A percentile compares a stretch with the other conserved stretches of the same genome.
Evolutionary conservation across 2,329 filamentous ascomycete species (phyloP).

Genomic region (Trichoderma hamatum): DNA sequence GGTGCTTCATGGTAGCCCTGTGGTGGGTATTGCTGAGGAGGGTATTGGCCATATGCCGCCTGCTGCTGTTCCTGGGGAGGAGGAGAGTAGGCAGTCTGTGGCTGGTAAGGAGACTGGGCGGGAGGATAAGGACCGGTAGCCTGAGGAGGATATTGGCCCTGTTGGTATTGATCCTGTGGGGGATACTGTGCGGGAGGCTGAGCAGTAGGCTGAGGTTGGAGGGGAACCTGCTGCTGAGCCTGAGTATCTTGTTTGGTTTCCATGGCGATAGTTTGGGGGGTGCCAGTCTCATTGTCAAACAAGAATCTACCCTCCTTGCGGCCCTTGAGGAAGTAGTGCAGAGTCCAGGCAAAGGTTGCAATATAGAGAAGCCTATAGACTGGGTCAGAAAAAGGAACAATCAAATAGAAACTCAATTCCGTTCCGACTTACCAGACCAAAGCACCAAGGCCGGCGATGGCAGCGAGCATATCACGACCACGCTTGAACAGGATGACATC

Average conservation of each 20-base stretch:
- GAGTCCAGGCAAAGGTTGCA: constrained; percentile 42
- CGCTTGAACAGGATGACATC: constrained; percentile 41
- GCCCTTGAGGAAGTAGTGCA: constrained; percentile 41
- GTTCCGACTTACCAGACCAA: constrained; percentile 44
- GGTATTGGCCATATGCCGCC: constrained; percentile 32
- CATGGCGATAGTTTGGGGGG: constrained; percentile 39
- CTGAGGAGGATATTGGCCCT: constrained; percentile 32
- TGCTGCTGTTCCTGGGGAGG: constrained; percentile 34
- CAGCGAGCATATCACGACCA: constrained; percentile 43
- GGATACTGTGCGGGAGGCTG: constrained; percentile 26
- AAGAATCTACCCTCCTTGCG: constrained; percentile 45
- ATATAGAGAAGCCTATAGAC: constrained; percentile 45
- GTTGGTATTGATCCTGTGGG: constrained; percentile 32
- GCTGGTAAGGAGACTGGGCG: constrained; percentile 37
- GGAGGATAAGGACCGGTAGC: constrained; percentile 30
- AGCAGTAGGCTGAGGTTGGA: constrained; percentile 28
- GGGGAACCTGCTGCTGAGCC: constrained; percentile 30
- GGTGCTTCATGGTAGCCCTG: constrained; percentile 19
- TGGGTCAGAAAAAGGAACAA: not conserved
- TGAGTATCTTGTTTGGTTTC: constrained; percentile 40
- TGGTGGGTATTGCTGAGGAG: constrained; percentile 26
- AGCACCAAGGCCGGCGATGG: constrained; percentile 49
- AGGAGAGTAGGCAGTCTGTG: constrained; percentile 34
- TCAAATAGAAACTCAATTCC: fast-evolving
- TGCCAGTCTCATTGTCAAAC: constrained; percentile 27